Evolutionary conservation across 202 grass and related monocot genomes (phyloP), one percentile per base, ranked within the genome.

Genomic region (Panicum virgatum): DNA sequence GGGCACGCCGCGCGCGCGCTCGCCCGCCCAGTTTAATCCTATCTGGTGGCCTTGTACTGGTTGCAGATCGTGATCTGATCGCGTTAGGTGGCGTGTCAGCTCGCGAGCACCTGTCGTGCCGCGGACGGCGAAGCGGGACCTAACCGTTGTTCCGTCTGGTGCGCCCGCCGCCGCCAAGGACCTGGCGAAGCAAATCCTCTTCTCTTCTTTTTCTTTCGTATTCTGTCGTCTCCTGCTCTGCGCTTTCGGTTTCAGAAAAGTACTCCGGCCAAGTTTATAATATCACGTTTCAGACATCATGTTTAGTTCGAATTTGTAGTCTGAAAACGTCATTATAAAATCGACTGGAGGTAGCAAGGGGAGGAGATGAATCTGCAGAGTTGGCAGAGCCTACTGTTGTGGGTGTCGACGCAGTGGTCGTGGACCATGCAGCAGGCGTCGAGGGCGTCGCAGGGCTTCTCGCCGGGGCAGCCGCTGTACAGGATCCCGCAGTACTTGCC

Each of bases 371-470:
- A 34, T 34, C 32, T 34, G 45, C 57, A 36, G 51, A 23, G 59
- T 29, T 1, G 52, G 20, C 44, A 47, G 76, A 29, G 0, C 19
- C 0, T 89, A 97, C 94, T 80, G 53, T 95, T 83, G 80, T 86
- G 83, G 75, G 82, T 22, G 86, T 72, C 81, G 77, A 99, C 85
- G 82, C 96, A 99, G 86, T 84, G 85, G 58, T 96, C 96, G 84
- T 99, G 96, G 60, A 84, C 76, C 96, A 99, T 96, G 90, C 96
- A 99, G 73, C 96, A 99, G 63, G 89, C 85, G 82, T 96, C 96
- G 25, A 94, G 93, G 26, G 90, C 91, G 63, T 99, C 96, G 82
- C 96, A 99, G n/a, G 96, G 96, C 78, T 83, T 96, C 89, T 99
- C 96, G 20, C 96, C 91, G 47, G 87, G 90, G 85, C 93, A 99